A percentile compares a stretch with the other conserved stretches of the same genome.
phyloP scores from a whole-genome alignment of 441 rosid species.

The Populus hybrid region DNA sequence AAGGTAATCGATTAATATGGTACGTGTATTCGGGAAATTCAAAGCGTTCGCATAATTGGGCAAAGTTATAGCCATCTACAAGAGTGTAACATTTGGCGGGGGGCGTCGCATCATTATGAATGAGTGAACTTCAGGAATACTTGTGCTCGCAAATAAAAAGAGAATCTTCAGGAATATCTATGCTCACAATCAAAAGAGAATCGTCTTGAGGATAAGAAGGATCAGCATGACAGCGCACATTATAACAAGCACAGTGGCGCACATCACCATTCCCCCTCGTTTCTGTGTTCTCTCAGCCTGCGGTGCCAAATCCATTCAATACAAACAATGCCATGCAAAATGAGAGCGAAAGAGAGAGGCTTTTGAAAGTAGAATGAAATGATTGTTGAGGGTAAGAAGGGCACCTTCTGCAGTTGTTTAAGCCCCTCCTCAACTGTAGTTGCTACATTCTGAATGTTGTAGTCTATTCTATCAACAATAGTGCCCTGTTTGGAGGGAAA shows the following conservation, averaged over 20 bases:
- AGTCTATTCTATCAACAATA: constrained; percentile 95
- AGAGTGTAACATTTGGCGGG: not conserved
- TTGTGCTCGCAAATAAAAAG: not conserved
- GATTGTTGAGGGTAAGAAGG: constrained; percentile 3
- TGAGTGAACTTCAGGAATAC: constrained; percentile 9
- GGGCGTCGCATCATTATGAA: not conserved
- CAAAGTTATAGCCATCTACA: constrained; percentile 1
- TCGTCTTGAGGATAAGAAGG: constrained; percentile 78
- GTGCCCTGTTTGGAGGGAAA: constrained; percentile 68
- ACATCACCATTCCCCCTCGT: constrained; percentile 97
- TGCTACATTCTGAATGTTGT: constrained; percentile 91
- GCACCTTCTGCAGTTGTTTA: constrained; percentile 90
- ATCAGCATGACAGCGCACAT: constrained; percentile 92
- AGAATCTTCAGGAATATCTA: not conserved
- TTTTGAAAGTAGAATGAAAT: constrained; percentile 7
- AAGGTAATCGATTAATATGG: not conserved
- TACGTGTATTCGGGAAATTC: constrained; percentile 9
- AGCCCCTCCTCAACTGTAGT: constrained; percentile 90
- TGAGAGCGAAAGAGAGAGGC: not conserved
- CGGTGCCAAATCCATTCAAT: constrained; percentile 1
- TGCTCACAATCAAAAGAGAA: constrained; percentile 47
- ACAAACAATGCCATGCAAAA: not conserved
- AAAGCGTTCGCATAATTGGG: constrained; percentile 12
- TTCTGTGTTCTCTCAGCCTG: constrained; percentile 97
- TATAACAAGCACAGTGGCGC: constrained; percentile 81